phyloP scores from a whole-genome alignment of 2,329 filamentous ascomycete species.

The Cyphellophora attinorum region DNA sequence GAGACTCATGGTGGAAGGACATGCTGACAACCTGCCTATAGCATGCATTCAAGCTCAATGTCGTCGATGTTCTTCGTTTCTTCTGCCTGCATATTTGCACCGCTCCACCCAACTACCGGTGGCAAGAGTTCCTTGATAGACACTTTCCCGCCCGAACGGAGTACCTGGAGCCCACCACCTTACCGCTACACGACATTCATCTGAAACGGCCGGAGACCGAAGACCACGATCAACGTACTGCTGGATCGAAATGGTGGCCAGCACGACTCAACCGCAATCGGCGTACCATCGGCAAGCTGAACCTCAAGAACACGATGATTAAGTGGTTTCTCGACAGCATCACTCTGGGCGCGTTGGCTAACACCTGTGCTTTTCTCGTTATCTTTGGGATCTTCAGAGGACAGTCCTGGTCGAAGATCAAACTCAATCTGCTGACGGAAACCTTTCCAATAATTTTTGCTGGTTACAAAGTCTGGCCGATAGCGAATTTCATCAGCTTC shows the following conservation, averaged over 20 bases:
- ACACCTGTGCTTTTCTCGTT: conserved; percentile 46
- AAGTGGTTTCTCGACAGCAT: conserved; percentile 48
- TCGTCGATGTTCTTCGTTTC: conserved; percentile 43
- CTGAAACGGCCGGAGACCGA: too few relatives aligned
- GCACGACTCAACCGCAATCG: too few relatives aligned
- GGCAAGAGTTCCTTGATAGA: conserved; percentile 48
- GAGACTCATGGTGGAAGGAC: background rate
- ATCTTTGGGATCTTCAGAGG: conserved; percentile 42
- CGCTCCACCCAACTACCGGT: conserved; percentile 49
- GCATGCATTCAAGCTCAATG: conserved; percentile 37
- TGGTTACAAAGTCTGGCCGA: conserved; percentile 29
- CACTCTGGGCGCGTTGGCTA: conserved; percentile 45
- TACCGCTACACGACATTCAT: too few relatives aligned
- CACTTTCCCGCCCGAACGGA: conserved; percentile 38
- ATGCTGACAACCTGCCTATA: conserved; percentile 12
- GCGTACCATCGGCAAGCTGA: too few relatives aligned
- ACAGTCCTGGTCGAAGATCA: conserved; percentile 21
- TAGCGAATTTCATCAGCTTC: conserved; percentile 29
- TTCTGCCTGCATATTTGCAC: conserved; percentile 43
- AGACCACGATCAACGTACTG: too few relatives aligned
- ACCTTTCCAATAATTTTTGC: conserved; percentile 22
- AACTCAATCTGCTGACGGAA: conserved; percentile 21
- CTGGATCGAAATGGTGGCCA: too few relatives aligned
- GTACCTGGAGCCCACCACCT: too few relatives aligned
- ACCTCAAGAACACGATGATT: conserved; percentile 28